phyloP scores from a whole-genome alignment of 2,329 filamentous ascomycete species.

The Rhynchosporium secalis region DNA sequence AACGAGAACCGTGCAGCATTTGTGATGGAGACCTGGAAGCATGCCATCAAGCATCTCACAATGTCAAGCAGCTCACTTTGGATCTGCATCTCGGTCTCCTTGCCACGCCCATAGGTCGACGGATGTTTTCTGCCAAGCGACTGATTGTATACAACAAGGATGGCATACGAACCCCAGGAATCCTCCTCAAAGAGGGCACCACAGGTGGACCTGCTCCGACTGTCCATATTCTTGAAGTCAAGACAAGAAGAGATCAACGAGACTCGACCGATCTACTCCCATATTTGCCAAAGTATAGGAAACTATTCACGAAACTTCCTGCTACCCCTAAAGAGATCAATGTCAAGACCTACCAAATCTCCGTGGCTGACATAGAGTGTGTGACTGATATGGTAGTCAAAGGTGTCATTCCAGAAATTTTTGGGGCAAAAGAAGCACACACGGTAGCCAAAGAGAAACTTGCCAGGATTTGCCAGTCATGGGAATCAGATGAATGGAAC shows the following conservation, averaged over 20 bases:
- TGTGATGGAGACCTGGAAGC: constrained; percentile 79
- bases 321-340: constrained; percentile 66
- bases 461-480: constrained; percentile 67
- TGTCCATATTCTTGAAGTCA: constrained; percentile 78
- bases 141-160: constrained; percentile 84
- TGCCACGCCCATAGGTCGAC: constrained; percentile 77
- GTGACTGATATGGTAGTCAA: constrained; percentile 69
- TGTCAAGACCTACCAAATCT: constrained; percentile 67
- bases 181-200: constrained; percentile 75
- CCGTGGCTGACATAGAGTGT: constrained; percentile 78
- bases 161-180: constrained; percentile 77
- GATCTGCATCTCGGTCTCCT: constrained; percentile 78
- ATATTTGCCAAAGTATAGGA: constrained; percentile 71
- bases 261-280: constrained; percentile 85
- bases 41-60: constrained; percentile 80
- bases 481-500: constrained; percentile 74
- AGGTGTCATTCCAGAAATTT: constrained; percentile 60
- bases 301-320: constrained; percentile 66
- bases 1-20: constrained; percentile 76
- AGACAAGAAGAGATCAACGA: constrained; percentile 64
- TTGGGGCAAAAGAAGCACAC: constrained; percentile 51
- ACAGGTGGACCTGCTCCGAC: constrained; percentile 64
- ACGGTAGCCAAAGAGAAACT: constrained; percentile 66
- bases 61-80: constrained; percentile 74
- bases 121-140: constrained; percentile 73